Evolutionary conservation across 345 rosid species (phyloP).

Genomic region (Sisymbrium altissimum): DNA sequence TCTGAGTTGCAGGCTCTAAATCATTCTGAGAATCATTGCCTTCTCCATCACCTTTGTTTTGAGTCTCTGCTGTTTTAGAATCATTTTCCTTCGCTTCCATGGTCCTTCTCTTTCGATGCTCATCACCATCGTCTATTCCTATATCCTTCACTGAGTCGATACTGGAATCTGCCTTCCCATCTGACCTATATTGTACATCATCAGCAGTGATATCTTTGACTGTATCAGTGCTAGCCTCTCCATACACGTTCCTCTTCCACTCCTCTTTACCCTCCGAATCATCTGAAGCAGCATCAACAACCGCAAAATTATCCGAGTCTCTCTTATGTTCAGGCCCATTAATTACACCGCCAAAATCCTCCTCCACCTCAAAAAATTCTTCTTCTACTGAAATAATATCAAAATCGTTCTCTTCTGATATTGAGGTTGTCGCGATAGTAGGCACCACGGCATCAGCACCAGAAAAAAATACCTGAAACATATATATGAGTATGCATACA

Average conservation of each 20-base stretch:
- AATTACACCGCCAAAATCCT: constrained; percentile 66
- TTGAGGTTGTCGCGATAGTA: constrained; percentile 42
- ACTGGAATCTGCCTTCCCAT: constrained; percentile 49
- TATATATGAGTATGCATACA: constrained; percentile 66
- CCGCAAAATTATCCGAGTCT: constrained; percentile 36
- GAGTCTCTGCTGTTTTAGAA: constrained; percentile 38
- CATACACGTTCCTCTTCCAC: constrained; percentile 11
- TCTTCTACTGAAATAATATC: constrained; percentile 70
- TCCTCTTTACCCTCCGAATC: constrained; percentile 27
- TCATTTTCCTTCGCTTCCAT: constrained; percentile 41
- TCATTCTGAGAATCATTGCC: constrained; percentile 31
- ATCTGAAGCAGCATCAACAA: constrained; percentile 31
- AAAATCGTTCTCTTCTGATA: constrained; percentile 50
- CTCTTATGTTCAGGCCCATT: no score
- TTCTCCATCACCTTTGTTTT: constrained; percentile 44
- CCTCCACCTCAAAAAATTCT: constrained; percentile 93
- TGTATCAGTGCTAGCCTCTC: constrained; percentile 47
- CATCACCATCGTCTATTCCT: constrained; percentile 65
- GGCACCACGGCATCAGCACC: constrained; percentile 68
- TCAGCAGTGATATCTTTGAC: constrained; percentile 93
- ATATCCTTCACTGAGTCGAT: constrained; percentile 76
- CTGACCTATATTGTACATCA: constrained; percentile 73
- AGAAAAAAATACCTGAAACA: constrained; percentile 85
- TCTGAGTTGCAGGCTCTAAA: constrained; percentile 40
- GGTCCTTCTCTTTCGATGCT: constrained; percentile 34